Percentiles rank a stretch among this genome's conserved stretches.
phyloP scores from a whole-genome alignment of 169 alveolate genomes.

The Babesia bigemina region DNA sequence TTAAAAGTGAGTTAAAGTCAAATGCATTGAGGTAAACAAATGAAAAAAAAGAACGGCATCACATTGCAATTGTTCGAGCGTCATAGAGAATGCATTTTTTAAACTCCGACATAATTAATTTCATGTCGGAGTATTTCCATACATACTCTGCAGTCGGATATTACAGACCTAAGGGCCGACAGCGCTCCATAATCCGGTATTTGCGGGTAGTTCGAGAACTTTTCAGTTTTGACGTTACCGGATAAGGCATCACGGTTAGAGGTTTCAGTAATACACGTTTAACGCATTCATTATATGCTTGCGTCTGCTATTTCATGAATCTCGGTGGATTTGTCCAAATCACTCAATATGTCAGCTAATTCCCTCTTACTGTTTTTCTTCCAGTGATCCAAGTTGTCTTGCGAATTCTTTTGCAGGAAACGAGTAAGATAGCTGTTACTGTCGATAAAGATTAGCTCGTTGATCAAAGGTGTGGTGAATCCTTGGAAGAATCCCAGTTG shows the following conservation, averaged over 20 bases:
- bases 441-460: slow-evolving; percentile 31
- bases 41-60: too few species aligned
- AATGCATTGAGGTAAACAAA: too few species aligned
- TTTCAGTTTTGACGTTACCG: slow-evolving; percentile 5
- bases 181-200: slow-evolving; percentile 1
- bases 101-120: too few species aligned
- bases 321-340: slow-evolving; percentile 39
- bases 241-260: too few species aligned
- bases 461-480: slow-evolving; percentile 57
- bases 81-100: too few species aligned
- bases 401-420: slow-evolving; percentile 21
- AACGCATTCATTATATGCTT: not conserved
- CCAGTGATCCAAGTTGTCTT: slow-evolving; percentile 48
- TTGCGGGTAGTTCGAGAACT: slow-evolving; percentile 48
- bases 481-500: slow-evolving; percentile 74
- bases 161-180: not conserved
- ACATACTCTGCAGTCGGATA: too few species aligned
- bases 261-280: too few species aligned
- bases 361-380: slow-evolving; percentile 23
- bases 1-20: too few species aligned
- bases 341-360: slow-evolving; percentile 44
- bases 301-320: slow-evolving; percentile 38
- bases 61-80: too few species aligned
- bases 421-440: slow-evolving; percentile 17
- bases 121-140: not conserved